Percentiles rank a stretch among this genome's conserved stretches.
Conservation (phyloP, 2,329 filamentous ascomycete genomes). For the Nectriaceae sp. region DNA sequence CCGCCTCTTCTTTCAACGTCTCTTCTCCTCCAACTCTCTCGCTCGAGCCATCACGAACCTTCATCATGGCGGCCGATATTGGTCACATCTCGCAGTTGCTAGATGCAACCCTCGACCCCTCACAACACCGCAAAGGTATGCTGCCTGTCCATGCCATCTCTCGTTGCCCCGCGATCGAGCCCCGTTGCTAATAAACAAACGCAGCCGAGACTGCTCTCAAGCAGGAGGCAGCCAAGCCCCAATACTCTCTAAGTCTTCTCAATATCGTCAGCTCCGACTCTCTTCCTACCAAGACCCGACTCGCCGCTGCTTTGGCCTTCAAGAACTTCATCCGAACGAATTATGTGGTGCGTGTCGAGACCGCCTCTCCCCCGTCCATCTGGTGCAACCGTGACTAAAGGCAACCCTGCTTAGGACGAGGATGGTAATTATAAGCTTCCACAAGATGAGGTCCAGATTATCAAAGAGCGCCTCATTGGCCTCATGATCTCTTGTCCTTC, state of each 20-base stretch:
- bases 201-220: conserved; percentile 81
- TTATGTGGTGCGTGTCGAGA: conserved; percentile 68
- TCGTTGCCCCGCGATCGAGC: conserved; percentile 33
- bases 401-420: conserved; percentile 65
- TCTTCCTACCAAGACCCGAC: conserved; percentile 75
- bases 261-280: conserved; percentile 82
- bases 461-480: conserved; percentile 94
- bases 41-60: conserved; percentile 12
- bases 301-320: conserved; percentile 90
- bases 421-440: conserved; percentile 92
- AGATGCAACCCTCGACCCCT: conserved; percentile 85
- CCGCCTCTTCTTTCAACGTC: conserved; percentile 18
- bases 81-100: conserved; percentile 76
- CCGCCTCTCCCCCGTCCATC: conserved; percentile 3
- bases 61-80: conserved; percentile 59
- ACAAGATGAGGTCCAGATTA: conserved; percentile 77
- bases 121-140: conserved; percentile 85
- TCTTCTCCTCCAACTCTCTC: conserved; percentile 15
- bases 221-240: conserved; percentile 76
- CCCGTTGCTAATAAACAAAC: conserved; percentile 39
- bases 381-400: too few relatives aligned
- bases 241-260: conserved; percentile 85
- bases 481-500: conserved; percentile 92
- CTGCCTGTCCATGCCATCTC: conserved; percentile 23
- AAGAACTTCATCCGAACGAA: conserved; percentile 97